These are phyloP conservation scores for Scutellaria barbata DNA, from an alignment of 257 asterid species.

Conservation along the genomic window DNA sequence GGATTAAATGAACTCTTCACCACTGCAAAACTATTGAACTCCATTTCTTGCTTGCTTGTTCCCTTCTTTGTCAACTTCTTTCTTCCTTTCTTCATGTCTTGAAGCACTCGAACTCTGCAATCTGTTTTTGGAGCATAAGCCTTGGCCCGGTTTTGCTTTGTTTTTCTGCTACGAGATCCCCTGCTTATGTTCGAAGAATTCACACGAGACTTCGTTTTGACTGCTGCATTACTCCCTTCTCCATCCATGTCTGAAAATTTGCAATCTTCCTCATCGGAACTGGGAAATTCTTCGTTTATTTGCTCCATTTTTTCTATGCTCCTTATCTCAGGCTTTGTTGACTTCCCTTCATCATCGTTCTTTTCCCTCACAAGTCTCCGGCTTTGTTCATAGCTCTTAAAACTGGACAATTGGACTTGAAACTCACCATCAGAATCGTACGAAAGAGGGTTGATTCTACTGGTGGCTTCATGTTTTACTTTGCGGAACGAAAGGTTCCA, in stretches of 20 bases:
- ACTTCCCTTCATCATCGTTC: slow-evolving; percentile 33
- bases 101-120: slow-evolving; percentile 61
- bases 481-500: slow-evolving; percentile 69
- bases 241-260: slow-evolving; percentile 32
- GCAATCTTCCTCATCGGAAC: slow-evolving; percentile 34
- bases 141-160: slow-evolving; percentile 41
- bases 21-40: slow-evolving; percentile 71
- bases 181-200: slow-evolving; percentile 37
- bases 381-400: background rate
- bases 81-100: slow-evolving; percentile 62
- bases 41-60: slow-evolving; percentile 27
- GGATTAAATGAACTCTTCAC: slow-evolving; percentile 74
- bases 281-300: slow-evolving; percentile 22
- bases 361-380: slow-evolving; percentile 36
- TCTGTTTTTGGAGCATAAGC: slow-evolving; percentile 54
- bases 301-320: slow-evolving; percentile 31
- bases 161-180: slow-evolving; percentile 38
- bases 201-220: slow-evolving; percentile 34
- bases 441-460: slow-evolving; percentile 45
- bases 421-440: slow-evolving; percentile 46
- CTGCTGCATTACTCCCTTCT: slow-evolving; percentile 21
- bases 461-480: slow-evolving; percentile 37
- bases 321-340: slow-evolving; percentile 3
- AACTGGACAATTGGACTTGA: slow-evolving; percentile 38
- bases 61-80: slow-evolving; percentile 46